Evolutionary conservation across 2,329 filamentous ascomycete genomes (phyloP).

Genomic region (Cercospora nicotianae): DNA sequence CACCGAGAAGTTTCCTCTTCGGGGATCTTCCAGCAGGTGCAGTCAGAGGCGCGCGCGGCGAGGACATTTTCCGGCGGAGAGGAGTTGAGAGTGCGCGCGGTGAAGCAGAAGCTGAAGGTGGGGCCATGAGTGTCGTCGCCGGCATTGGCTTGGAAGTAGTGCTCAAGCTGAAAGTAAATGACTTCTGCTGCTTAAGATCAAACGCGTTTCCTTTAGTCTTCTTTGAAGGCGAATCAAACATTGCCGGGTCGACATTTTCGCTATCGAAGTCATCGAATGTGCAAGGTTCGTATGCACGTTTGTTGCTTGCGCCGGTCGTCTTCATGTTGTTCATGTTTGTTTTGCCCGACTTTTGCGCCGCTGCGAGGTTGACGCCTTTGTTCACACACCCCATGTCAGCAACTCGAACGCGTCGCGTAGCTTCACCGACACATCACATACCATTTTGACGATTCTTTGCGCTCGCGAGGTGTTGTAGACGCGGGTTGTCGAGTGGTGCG

Average conservation of each 20-base stretch:
- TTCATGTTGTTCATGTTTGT: conserved; percentile 28
- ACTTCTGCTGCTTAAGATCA: conserved; percentile 40
- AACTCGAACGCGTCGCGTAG: background rate
- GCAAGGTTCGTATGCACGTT: conserved; percentile 49
- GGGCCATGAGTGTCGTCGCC: conserved; percentile 39
- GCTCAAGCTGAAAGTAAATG: conserved; percentile 41
- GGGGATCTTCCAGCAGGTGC: conserved; percentile 81
- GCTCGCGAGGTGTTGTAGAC: conserved; percentile 70
- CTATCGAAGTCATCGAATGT: conserved; percentile 51
- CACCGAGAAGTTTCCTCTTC: conserved; percentile 59
- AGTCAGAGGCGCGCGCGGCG: conserved; percentile 47
- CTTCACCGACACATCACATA: conserved; percentile 36
- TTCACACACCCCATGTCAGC: conserved; percentile 12
- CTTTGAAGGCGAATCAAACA: conserved; percentile 54
- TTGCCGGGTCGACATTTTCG: conserved; percentile 60
- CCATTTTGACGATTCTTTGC: conserved; percentile 74
- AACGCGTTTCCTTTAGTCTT: conserved; percentile 49
- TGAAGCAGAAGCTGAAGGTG: conserved; percentile 32
- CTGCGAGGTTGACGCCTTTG: conserved; percentile 20
- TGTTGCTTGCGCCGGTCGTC: conserved; percentile 38
- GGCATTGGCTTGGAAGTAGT: conserved; percentile 11
- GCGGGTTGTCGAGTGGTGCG: conserved; percentile 67
- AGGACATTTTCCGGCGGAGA: conserved; percentile 42
- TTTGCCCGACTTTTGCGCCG: conserved; percentile 21
- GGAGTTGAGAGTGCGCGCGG: conserved; percentile 38